These are phyloP conservation scores for Eimeria falciformis DNA, from an alignment of 169 alveolate genomes.

Conservation along the genomic window DNA sequence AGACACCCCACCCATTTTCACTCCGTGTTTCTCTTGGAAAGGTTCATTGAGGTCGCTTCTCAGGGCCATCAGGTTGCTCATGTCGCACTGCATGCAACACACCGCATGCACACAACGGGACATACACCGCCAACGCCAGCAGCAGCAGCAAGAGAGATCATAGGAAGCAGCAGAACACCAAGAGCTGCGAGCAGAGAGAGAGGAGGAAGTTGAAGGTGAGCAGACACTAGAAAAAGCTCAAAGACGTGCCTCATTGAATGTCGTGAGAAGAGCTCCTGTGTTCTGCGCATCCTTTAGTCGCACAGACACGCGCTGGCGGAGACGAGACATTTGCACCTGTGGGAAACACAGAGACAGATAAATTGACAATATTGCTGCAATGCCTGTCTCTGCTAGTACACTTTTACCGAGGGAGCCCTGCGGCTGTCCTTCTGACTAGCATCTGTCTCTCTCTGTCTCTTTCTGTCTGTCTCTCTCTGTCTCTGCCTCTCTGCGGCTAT, in stretches of 20 bases:
- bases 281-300: slow-evolving; percentile 95
- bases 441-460: too few species aligned
- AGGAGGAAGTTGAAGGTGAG: neutral
- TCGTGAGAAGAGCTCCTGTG: slow-evolving; percentile 94
- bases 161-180: neutral
- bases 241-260: slow-evolving; percentile 90
- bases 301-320: slow-evolving; percentile 93
- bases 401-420: too few species aligned
- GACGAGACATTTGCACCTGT: slow-evolving; percentile 93
- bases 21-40: slow-evolving; percentile 84
- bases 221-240: neutral
- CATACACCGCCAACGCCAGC: slow-evolving; percentile 5
- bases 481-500: too few species aligned
- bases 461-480: too few species aligned
- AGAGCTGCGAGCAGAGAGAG: neutral
- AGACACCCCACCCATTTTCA: slow-evolving; percentile 73
- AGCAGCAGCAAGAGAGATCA: neutral
- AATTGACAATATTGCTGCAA: too few species aligned
- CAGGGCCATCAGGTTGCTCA: slow-evolving; percentile 87
- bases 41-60: slow-evolving; percentile 85
- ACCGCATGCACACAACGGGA: too few species aligned
- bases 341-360: neutral
- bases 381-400: too few species aligned
- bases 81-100: slow-evolving; percentile 86
- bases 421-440: too few species aligned